phyloP scores from a whole-genome alignment of 1,284 basidiomycete species.

The Termitomyces sp. region DNA sequence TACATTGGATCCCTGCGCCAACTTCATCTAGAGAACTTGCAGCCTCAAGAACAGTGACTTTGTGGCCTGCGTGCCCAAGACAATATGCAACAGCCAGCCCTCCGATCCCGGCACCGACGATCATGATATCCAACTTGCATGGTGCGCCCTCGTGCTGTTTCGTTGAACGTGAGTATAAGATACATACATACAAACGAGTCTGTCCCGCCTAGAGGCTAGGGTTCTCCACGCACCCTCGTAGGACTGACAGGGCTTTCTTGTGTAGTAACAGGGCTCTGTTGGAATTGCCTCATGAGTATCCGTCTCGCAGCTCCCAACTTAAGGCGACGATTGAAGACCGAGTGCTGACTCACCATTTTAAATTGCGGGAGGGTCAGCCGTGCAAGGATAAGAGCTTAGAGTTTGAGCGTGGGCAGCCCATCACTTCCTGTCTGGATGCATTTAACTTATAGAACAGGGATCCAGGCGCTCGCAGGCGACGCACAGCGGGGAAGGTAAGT shows the following conservation, averaged over 20 bases:
- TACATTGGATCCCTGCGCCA: slow-evolving; percentile 33
- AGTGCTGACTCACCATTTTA: not conserved
- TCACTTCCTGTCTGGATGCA: not conserved
- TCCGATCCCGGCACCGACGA: slow-evolving; percentile 50
- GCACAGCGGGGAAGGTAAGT: not conserved
- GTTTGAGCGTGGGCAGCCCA: not conserved
- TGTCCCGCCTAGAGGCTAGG: not conserved
- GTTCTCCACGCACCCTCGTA: not conserved
- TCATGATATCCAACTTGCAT: slow-evolving; percentile 31
- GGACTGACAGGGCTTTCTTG: not conserved
- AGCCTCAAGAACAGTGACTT: slow-evolving; percentile 40
- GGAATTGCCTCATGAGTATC: not conserved
- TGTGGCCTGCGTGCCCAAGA: slow-evolving; percentile 44
- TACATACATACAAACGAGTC: not conserved
- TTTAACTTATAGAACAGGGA: not conserved
- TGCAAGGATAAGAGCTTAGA: not conserved
- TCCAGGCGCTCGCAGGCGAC: not conserved
- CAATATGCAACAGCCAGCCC: slow-evolving; percentile 44
- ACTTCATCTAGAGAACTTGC: slow-evolving; percentile 23
- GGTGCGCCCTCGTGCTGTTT: not conserved
- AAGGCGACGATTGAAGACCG: not conserved
- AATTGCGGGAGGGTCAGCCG: not conserved
- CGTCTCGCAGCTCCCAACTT: not conserved
- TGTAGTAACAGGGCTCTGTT: not conserved
- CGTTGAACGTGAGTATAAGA: not conserved